A percentile compares a stretch with the other conserved stretches of the same genome.
phyloP scores from a whole-genome alignment of 1,139 yeast genomes.

The Lodderomyces pseudojiufengensis region DNA sequence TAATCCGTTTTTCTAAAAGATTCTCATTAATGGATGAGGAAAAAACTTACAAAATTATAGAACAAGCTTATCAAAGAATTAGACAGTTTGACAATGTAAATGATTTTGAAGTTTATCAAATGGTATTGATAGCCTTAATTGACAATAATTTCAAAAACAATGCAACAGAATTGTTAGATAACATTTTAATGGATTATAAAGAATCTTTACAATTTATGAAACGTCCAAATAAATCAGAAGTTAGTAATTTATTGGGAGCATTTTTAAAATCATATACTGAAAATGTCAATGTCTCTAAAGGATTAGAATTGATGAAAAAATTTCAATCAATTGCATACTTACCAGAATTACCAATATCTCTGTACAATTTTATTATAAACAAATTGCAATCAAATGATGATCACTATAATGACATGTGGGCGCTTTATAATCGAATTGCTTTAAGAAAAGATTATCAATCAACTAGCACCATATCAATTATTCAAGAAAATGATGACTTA shows the following conservation, averaged over 20 bases:
- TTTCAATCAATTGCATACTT: constrained; percentile 32
- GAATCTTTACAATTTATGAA: constrained; percentile 13
- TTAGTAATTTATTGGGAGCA: constrained; percentile 31
- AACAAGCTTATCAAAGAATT: constrained; percentile 24
- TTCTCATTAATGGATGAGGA: constrained; percentile 16
- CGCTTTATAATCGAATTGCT: constrained; percentile 32
- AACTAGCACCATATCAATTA: constrained; percentile 9
- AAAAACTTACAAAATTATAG: constrained; percentile 26
- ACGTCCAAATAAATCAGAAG: constrained; percentile 20
- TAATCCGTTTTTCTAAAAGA: constrained; percentile 17
- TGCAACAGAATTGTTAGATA: constrained; percentile 57
- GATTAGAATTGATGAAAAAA: constrained; percentile 25
- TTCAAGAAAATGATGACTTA: constrained; percentile 13
- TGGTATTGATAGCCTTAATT: constrained; percentile 49
- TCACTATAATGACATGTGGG: constrained; percentile 24
- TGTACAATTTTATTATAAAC: constrained; percentile 32
- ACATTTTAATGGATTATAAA: constrained; percentile 32
- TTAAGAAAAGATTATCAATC: constrained; percentile 37
- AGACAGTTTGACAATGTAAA: constrained; percentile 16
- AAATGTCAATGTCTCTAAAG: constrained; percentile 19
- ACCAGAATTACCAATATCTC: constrained; percentile 35
- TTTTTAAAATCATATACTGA: constrained; percentile 28
- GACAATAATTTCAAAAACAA: constrained; percentile 44
- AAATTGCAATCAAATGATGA: constrained; percentile 18
- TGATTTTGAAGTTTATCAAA: constrained; percentile 49